Evolutionary conservation across 192 early-diverging fungal genomes (phyloP), one percentile per base, ranked within the genome.

Genomic region (Lobulomyces angularis): DNA sequence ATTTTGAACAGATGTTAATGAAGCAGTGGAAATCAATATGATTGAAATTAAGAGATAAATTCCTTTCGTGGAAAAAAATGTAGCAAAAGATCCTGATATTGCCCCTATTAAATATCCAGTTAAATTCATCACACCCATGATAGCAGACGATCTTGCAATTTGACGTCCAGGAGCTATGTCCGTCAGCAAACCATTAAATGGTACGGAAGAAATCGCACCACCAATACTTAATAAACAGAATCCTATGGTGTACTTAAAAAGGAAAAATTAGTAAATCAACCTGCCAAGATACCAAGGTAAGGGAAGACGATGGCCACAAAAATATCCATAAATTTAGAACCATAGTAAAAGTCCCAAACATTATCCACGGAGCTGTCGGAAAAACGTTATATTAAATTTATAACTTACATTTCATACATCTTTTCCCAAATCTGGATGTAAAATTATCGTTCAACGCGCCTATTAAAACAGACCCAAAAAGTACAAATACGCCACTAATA

Each of bases 131-230:
- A 45, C 41, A 20, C 61, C 65, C 61, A 67, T 55, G 29, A 65
- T 46, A 5, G 57, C 49, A 6, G 53, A 57, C 19, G 64, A 51
- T 17, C 27, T 34, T 0, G 41, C 57, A 26, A 56, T 64, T 27
- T 63, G 61, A 9, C 57, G 57, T n/a, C 35, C 36, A 3, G 59
- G 59, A 4, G 65, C 55, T 5, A 61, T 42, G 32, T 67, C 65
- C 11, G 65, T 57, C 9, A 67, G 25, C 8, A 62, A 39, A 0
- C 61, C 64, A 29, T 67, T 67, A 44, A 67, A 67, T 1, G 64
- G 64, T 12, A 67, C 61, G n/a, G 42, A 47, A 1, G 48, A 35
- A 12, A 60, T 29, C 5, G 58, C 46, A 9, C 56, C 48, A 5
- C 36, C 18, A 5, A 55, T 24, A 5, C 47, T 62, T 34, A 67